Evolutionary conservation across 1,139 yeast species (phyloP).

Genomic region (Chernovozyma aurita): DNA sequence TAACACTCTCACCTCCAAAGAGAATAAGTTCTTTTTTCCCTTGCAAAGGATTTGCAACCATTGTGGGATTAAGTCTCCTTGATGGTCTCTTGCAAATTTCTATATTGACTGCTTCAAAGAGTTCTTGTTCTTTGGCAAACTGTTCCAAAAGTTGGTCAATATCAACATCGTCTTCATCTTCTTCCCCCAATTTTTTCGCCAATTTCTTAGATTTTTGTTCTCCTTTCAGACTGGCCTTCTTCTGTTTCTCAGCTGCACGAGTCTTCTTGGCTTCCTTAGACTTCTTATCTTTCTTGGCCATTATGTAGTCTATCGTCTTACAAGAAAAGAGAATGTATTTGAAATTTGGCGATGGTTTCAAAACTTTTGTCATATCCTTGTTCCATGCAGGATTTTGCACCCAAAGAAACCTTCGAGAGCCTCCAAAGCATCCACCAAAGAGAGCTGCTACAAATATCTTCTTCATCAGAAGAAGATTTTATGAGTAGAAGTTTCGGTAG

Average conservation of each 20-base stretch:
- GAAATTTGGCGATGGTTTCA: too few species aligned
- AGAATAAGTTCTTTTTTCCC: constrained; percentile 73
- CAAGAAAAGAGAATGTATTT: too few species aligned
- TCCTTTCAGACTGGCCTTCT: constrained; percentile 71
- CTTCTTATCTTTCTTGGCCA: constrained; percentile 86
- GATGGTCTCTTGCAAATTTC: constrained; percentile 54
- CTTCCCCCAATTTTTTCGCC: constrained; percentile 70
- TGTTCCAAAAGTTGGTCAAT: constrained; percentile 80
- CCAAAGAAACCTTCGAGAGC: constrained; percentile 2
- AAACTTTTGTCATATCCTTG: too few species aligned
- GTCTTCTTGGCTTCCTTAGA: constrained; percentile 91
- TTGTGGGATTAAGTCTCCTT: constrained; percentile 66
- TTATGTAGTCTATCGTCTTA: constrained; percentile 21
- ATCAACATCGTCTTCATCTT: constrained; percentile 82
- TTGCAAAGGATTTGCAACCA: constrained; percentile 73
- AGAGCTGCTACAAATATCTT: too few species aligned
- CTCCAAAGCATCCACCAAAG: too few species aligned
- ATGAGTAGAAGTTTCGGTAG: too few species aligned
- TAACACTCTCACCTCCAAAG: constrained; percentile 85
- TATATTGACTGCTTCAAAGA: constrained; percentile 66
- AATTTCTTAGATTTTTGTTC: constrained; percentile 69
- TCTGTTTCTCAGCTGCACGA: constrained; percentile 76
- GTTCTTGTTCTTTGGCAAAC: constrained; percentile 75
- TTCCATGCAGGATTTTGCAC: constrained; percentile 4
- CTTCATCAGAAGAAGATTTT: too few species aligned